Conservation (phyloP, 2,329 filamentous ascomycete genomes). For the Colletotrichum higginsianum region DNA sequence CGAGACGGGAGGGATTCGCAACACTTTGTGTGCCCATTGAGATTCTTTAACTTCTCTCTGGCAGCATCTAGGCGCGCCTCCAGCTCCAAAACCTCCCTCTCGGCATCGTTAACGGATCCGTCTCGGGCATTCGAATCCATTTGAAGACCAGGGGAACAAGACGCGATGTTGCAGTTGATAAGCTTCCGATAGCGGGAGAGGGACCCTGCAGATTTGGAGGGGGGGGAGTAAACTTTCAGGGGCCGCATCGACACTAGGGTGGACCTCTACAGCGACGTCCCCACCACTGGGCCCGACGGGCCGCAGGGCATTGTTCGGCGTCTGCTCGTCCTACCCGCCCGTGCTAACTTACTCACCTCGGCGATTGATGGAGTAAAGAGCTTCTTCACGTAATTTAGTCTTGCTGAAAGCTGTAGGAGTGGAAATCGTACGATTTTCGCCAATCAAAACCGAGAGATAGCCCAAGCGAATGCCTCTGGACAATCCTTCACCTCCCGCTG, state of each 20-base stretch:
- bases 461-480: neutral
- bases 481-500: neutral
- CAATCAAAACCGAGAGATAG: slow-evolving; percentile 23
- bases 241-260: slow-evolving; percentile 15
- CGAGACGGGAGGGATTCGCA: slow-evolving; percentile 3
- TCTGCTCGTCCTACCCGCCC: slow-evolving; percentile 33
- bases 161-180: slow-evolving; percentile 33
- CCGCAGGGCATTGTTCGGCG: slow-evolving; percentile 35
- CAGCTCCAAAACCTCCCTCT: slow-evolving; percentile 72
- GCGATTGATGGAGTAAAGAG: slow-evolving; percentile 36
- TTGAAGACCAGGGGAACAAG: neutral
- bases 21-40: slow-evolving; percentile 52
- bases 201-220: slow-evolving; percentile 25
- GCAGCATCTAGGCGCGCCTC: slow-evolving; percentile 66
- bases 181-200: slow-evolving; percentile 36
- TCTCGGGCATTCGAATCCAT: slow-evolving; percentile 46
- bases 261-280: neutral
- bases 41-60: slow-evolving; percentile 59
- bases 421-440: slow-evolving; percentile 35
- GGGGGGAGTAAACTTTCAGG: slow-evolving; percentile 17
- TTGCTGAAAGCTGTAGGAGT: slow-evolving; percentile 3
- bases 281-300: slow-evolving; percentile 5
- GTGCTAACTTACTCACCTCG: slow-evolving; percentile 27
- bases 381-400: slow-evolving; percentile 6
- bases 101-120: slow-evolving; percentile 48